Evolutionary conservation across 2,329 filamentous ascomycete species (phyloP), one percentile per base, ranked within the genome.

Genomic region (Fusarium napiforme): DNA sequence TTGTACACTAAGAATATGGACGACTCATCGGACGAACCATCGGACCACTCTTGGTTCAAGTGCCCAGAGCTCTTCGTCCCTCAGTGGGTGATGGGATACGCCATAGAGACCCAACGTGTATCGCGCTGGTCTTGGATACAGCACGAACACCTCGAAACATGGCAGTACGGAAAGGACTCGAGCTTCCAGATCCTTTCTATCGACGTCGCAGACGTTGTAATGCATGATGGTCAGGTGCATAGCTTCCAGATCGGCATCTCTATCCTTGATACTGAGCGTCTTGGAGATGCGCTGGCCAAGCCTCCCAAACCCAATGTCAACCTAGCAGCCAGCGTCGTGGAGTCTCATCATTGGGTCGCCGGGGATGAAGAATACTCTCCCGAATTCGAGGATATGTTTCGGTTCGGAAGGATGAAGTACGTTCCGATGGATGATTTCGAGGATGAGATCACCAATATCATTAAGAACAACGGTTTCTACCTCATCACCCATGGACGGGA

Each of bases 81-180:
- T 19, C 37, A 56, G 16, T 56, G 53, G 53, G 37, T 56, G 18
- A 4, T 19, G 18, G 53, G 37, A 16, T 56, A 56, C 18, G n/a
- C 8, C 16, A 9, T 4, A n/a, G 37, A 32, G 21, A 19, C 16
- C 6, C 4, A 3, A 11, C 9, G 2, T 4, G 2, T 21, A 21
- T 37, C 9, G 3, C 50, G 50, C 12, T 55, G 52, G 52, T 28
- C 36, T 55, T 28, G 36, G 7, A 4, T 16, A 8, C 36, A 19
- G 8, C 52, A 39, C 12, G 21, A 42, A 11, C 2, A 15, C 3
- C 28, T 15, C 28, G 2, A n/a, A n/a, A 56, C 52, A 23, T 23
- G 26, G 37, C 8, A 21, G 11, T 2, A 4, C 12, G 7, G 11
- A 56, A 7, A 32, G 7, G 53, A 34, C 2, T 19, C 16, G 2